Evolutionary conservation across 2,329 filamentous ascomycete species (phyloP).

Genomic region (Apiospora saccharicola): DNA sequence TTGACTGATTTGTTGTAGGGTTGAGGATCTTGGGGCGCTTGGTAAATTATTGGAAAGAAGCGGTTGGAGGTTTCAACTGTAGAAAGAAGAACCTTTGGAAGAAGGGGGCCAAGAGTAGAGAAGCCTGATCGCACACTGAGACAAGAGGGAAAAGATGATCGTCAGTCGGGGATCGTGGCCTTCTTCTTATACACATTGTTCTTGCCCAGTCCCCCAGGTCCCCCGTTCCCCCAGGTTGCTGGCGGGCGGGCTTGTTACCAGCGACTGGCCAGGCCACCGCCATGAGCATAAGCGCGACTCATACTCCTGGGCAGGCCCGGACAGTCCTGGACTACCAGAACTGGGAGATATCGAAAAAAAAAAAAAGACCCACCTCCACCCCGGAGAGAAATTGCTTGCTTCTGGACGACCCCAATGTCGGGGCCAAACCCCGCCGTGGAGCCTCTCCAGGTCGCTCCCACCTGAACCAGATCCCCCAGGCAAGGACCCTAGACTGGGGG

Average conservation of each 20-base stretch:
- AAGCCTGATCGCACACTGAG: conserved; percentile 23
- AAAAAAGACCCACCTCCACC: conserved; percentile 10
- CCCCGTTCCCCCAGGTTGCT: not conserved
- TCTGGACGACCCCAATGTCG: conserved; percentile 20
- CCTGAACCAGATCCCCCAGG: conserved; percentile 17
- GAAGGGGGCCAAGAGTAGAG: conserved; percentile 7
- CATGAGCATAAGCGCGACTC: conserved; percentile 5
- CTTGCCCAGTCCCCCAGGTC: not conserved
- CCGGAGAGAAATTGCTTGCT: conserved; percentile 16
- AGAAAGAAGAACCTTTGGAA: conserved; percentile 15
- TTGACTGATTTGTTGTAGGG: conserved; percentile 20
- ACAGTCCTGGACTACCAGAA: conserved; percentile 11
- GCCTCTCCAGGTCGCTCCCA: conserved; percentile 14
- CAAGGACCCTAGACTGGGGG: not conserved
- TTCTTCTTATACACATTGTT: conserved; percentile 16
- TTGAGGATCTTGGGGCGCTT: conserved; percentile 1
- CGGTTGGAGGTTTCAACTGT: not conserved
- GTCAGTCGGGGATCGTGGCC: conserved; percentile 9
- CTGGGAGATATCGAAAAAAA: conserved; percentile 1
- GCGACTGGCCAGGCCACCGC: not conserved
- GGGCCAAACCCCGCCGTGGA: conserved; percentile 21
- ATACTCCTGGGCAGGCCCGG: conserved; percentile 12
- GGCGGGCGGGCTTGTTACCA: not conserved
- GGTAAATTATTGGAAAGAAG: not conserved
- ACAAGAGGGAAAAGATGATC: conserved; percentile 5